Base-by-base conservation (phyloP, 75 land plant species). In the Azolla pinnata region DNA sequence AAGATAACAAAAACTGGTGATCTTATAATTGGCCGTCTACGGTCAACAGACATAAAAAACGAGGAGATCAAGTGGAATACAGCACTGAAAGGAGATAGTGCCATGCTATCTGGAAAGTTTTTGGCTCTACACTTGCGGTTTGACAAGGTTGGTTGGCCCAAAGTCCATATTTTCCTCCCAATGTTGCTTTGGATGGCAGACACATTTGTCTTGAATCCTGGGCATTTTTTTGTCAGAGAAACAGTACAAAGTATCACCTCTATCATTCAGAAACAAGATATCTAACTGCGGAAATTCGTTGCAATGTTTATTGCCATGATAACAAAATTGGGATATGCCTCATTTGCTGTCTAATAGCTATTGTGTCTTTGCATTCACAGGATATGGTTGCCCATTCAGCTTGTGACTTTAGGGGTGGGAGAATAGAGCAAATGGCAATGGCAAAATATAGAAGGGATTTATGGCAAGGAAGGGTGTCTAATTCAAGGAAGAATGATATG, bases 311-410 rank as follows among this genome's bases (percentile, higher is more conserved):
- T n/a, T n/a, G n/a, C n/a, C n/a, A n/a, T n/a, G n/a, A n/a, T n/a
- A n/a, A n/a, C n/a, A n/a, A n/a, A n/a, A n/a, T n/a, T n/a, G n/a
- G n/a, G n/a, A 35, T 35, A 35, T 35, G 40, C 40, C 40, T 35
- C 40, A 35, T 35, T 35, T 35, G 40, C 5, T 35, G 40, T 35
- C 12, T 5, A 35, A 35, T 12, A 35, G 40, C 5, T 50, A n/a
- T 20, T 7, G 17, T 17, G 18, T 5, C 5, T 12, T 5, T 35
- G 40, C 12, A 5, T 35, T 5, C 69, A 55, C 77, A 90, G 97
- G 93, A 87, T 51, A 87, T 87, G 92, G 97, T 93, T 29, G 97
- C 93, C 9, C 97, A 87, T 75, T 90, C 97, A 56, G 85, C 86
- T 1, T 88, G 97, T 69, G 88, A 91, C 67, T 91, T 91, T 80